Evolutionary conservation across 345 rosid species (phyloP).

Genomic region (Gossypium turneri): DNA sequence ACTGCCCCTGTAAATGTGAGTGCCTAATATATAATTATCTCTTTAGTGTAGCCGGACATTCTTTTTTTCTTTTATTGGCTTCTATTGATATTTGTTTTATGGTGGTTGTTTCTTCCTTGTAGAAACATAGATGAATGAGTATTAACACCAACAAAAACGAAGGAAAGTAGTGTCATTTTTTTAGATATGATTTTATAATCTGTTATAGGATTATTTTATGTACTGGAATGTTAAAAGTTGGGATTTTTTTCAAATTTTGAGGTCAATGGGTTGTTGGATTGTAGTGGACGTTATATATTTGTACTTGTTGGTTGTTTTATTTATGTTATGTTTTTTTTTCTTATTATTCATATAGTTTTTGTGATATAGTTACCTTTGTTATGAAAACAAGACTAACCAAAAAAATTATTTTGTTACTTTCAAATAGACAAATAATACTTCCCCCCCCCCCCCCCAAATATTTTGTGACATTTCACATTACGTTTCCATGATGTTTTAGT

Average conservation of each 20-base stretch:
- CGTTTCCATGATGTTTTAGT: too few species aligned
- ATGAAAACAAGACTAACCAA: too few species aligned
- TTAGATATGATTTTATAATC: neutral
- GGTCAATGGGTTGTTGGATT: neutral
- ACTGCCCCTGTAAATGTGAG: conserved; percentile 17
- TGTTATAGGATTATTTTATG: neutral
- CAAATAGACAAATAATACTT: too few species aligned
- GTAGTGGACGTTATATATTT: neutral
- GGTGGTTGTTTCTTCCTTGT: conserved; percentile 8
- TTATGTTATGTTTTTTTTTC: too few species aligned
- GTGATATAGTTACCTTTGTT: too few species aligned
- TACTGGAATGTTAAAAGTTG: neutral
- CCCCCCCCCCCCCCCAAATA: too few species aligned
- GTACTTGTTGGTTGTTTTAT: too few species aligned
- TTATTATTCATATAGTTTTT: too few species aligned
- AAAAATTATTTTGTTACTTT: too few species aligned
- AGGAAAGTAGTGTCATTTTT: neutral
- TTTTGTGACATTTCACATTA: too few species aligned
- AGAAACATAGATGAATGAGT: conserved; percentile 11
- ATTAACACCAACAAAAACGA: neutral
- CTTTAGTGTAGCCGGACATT: conserved; percentile 37
- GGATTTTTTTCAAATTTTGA: neutral
- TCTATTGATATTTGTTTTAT: conserved; percentile 21
- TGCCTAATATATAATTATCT: conserved; percentile 31
- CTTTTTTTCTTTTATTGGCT: conserved; percentile 16